Evolutionary conservation across 1,284 basidiomycete species (phyloP).

Genomic region (Trametes sp.): DNA sequence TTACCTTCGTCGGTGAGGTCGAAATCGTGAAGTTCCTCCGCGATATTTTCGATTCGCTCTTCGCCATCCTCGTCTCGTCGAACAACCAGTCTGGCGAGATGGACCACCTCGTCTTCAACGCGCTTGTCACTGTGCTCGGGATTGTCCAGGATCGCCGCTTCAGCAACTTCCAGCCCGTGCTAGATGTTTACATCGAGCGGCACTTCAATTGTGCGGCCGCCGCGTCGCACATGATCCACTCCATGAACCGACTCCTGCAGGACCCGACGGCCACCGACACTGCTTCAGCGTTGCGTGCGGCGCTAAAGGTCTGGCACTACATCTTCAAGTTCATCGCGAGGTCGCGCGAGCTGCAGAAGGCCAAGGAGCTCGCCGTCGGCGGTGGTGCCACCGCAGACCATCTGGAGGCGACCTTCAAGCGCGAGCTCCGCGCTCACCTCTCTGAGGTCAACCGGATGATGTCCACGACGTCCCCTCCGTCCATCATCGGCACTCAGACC

Average conservation of each 20-base stretch:
- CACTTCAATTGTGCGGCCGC: constrained; percentile 87
- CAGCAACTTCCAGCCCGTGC: constrained; percentile 92
- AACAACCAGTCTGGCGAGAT: constrained; percentile 82
- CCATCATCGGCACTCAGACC: constrained; percentile 96
- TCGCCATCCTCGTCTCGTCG: constrained; percentile 84
- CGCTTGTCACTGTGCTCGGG: constrained; percentile 88
- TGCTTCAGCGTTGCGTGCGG: constrained; percentile 82
- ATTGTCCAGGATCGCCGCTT: constrained; percentile 96
- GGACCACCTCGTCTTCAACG: constrained; percentile 89
- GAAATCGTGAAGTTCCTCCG: constrained; percentile 96
- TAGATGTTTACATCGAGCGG: constrained; percentile 92
- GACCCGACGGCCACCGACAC: constrained; percentile 80
- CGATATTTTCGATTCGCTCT: constrained; percentile 93
- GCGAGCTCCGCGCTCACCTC: constrained; percentile 80
- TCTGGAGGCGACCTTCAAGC: constrained; percentile 86
- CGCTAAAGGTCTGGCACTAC: constrained; percentile 97
- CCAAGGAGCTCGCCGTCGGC: constrained; percentile 80
- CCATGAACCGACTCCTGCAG: constrained; percentile 85
- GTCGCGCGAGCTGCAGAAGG: constrained; percentile 87
- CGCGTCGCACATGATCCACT: constrained; percentile 82
- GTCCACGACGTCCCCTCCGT: constrained; percentile 77
- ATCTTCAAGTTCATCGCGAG: constrained; percentile 94
- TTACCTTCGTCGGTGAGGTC: constrained; percentile 91
- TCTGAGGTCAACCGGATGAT: constrained; percentile 90
- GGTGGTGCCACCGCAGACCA: constrained; percentile 85